These are phyloP conservation scores for Botrytis tulipae DNA, from an alignment of 2,329 filamentous ascomycete genomes.

Conservation along the genomic window DNA sequence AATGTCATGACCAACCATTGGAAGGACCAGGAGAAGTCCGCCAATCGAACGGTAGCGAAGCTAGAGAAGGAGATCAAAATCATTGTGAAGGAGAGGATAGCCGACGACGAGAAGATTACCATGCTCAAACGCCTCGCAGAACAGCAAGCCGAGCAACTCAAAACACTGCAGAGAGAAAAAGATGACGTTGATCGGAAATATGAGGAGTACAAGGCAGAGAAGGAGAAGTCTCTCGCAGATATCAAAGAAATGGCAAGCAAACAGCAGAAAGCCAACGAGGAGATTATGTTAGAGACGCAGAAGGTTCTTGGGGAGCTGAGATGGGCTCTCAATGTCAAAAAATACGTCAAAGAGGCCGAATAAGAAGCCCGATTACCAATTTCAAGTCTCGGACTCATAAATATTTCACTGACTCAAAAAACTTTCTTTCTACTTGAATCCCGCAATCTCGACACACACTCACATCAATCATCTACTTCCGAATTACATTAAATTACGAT, in stretches of 20 bases:
- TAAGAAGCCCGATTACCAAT: slow-evolving; percentile 37
- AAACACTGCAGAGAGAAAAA: slow-evolving; percentile 59
- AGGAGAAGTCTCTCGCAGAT: slow-evolving; percentile 58
- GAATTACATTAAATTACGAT: slow-evolving; percentile 1
- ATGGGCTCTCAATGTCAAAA: slow-evolving; percentile 70
- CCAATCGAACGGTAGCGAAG: slow-evolving; percentile 51
- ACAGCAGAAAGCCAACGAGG: slow-evolving; percentile 61
- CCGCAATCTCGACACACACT: background rate
- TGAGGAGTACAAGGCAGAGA: slow-evolving; percentile 61
- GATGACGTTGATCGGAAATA: slow-evolving; percentile 59
- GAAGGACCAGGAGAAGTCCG: slow-evolving; percentile 63
- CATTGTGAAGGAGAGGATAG: slow-evolving; percentile 54
- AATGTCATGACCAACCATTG: slow-evolving; percentile 65
- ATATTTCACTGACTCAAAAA: background rate
- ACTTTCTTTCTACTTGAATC: background rate
- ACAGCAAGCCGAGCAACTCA: slow-evolving; percentile 69
- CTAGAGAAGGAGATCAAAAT: slow-evolving; percentile 54
- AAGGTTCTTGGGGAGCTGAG: slow-evolving; percentile 65
- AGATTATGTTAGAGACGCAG: slow-evolving; percentile 56
- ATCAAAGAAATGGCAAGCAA: slow-evolving; percentile 58
- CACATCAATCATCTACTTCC: background rate
- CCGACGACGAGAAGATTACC: slow-evolving; percentile 62
- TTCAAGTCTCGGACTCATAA: background rate
- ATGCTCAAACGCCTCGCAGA: slow-evolving; percentile 68
- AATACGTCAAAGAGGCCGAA: slow-evolving; percentile 55